Percentiles rank a stretch among this genome's conserved stretches.
Evolutionary conservation across 2,329 filamentous ascomycete species (phyloP).

Genomic region (Hymenoscyphus fraxineus): DNA sequence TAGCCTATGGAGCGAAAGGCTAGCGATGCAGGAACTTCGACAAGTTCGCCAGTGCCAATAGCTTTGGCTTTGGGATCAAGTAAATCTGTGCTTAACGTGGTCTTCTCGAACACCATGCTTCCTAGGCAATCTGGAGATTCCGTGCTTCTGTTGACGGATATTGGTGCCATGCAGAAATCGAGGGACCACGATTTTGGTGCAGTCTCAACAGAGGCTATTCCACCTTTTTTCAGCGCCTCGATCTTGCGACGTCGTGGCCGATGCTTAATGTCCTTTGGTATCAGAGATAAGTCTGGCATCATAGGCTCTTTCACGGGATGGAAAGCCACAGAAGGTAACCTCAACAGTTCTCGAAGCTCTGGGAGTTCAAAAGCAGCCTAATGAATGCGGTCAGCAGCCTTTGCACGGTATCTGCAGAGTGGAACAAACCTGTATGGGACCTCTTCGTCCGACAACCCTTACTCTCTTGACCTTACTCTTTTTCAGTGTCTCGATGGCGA

Average conservation of each 20-base stretch:
- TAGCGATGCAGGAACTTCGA: slow-evolving; percentile 59
- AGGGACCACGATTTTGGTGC: slow-evolving; percentile 73
- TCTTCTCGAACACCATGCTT: slow-evolving; percentile 65
- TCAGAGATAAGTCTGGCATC: slow-evolving; percentile 62
- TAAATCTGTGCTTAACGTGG: slow-evolving; percentile 49
- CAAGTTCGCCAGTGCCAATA: slow-evolving; percentile 45
- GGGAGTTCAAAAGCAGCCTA: slow-evolving; percentile 94
- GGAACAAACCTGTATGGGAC: slow-evolving; percentile 71
- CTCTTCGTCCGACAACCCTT: slow-evolving; percentile 82
- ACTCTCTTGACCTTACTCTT: slow-evolving; percentile 74
- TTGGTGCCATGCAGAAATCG: slow-evolving; percentile 79
- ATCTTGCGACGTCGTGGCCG: slow-evolving; percentile 76
- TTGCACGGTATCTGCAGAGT: neutral
- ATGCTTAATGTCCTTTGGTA: slow-evolving; percentile 64
- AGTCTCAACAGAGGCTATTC: slow-evolving; percentile 42
- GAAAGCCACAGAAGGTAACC: slow-evolving; percentile 69
- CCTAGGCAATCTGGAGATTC: slow-evolving; percentile 50
- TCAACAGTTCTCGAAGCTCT: slow-evolving; percentile 83
- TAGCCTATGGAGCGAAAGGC: slow-evolving; percentile 97
- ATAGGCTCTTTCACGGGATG: slow-evolving; percentile 62
- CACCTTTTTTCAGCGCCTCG: slow-evolving; percentile 77
- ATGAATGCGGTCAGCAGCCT: slow-evolving; percentile 12
- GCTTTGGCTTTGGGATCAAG: slow-evolving; percentile 51
- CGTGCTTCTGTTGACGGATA: slow-evolving; percentile 50
- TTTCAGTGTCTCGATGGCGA: slow-evolving; percentile 70